Base-by-base conservation (phyloP, 164 flowering plant genomes). In the Buxus sempervirens region DNA sequence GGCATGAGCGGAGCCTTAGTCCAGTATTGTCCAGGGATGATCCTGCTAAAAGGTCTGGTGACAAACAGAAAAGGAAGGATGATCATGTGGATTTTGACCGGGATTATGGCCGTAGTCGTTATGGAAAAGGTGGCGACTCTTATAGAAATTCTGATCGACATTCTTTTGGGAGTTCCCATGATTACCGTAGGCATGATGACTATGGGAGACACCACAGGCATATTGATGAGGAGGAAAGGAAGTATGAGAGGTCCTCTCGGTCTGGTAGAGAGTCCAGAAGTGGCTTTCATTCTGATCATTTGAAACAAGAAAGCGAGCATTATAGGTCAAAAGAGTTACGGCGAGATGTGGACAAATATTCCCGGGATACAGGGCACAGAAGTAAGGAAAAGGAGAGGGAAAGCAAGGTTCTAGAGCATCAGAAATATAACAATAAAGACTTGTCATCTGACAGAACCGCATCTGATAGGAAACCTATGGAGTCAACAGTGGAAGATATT, bases 161-260 rank as follows among this genome's bases (percentile, higher is more conserved):
- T 13, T 82, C 86, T 42, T 73, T 87, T 60, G 78, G 86, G 79
- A 72, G 78, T 66, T 80, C 82, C 32, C 78, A 72, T 76, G 78
- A 75, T 70, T 66, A 83, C 65, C 76, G 58, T 62, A 83, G 79
- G 75, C 85, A 79, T 75, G 93, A 85, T 81, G 91, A 85, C 45
- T 75, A 77, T 56, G 38, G 28, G 26, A 80, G 79, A 67, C 79
- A 68, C 70, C 84, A 80, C 54, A 84, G 71, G 78, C 76, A 75
- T 71, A 73, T 58, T 20, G 83, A 81, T 65, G 91, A 83, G 55
- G 85, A 73, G 24, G 88, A 83, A 16, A 81, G 85, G 68, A 70
- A 69, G 64, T 67, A 76, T 76, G 73, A 80, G 22, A 83, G 74
- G 75, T 74, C 91, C 9, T 74, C 81, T 73, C 78, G 76, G 64